phyloP scores from a whole-genome alignment of 306 rosid species.

The Lathyrus sativus region DNA sequence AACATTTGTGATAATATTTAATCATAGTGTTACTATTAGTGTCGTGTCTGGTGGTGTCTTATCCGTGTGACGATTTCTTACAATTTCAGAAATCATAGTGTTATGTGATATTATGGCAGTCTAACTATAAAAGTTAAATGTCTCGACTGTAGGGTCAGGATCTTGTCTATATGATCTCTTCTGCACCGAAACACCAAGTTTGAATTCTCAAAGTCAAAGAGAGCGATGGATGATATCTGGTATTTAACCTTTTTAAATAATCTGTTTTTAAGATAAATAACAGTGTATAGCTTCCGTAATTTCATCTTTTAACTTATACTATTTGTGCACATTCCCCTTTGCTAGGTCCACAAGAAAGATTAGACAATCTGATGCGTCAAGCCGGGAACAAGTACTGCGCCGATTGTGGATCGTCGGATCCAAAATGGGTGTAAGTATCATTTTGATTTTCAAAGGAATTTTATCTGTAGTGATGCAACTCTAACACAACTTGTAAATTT shows the following conservation, averaged over 20 bases:
- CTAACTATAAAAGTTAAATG: constrained; percentile 36
- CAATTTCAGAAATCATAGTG: constrained; percentile 6
- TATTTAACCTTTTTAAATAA: constrained; percentile 33
- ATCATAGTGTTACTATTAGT: background rate
- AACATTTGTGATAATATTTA: background rate
- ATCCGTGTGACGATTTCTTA: background rate
- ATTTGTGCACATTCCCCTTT: constrained; percentile 33
- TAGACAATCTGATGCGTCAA: constrained; percentile 68
- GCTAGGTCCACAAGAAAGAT: constrained; percentile 69
- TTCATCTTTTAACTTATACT: background rate
- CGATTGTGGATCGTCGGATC: constrained; percentile 89
- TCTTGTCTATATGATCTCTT: constrained; percentile 81
- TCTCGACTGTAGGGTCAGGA: constrained; percentile 52
- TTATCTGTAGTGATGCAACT: no score
- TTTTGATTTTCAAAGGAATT: no score
- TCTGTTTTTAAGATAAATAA: background rate
- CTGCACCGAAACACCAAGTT: constrained; percentile 58
- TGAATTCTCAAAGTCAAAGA: constrained; percentile 46
- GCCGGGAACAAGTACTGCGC: constrained; percentile 75
- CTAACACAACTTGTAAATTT: no score
- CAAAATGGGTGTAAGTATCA: constrained; percentile 94
- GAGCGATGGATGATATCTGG: constrained; percentile 49
- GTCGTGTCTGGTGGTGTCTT: background rate
- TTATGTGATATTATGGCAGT: background rate
- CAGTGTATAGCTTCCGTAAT: no score